Conservation (phyloP, 78 protist genomes). For the Monosiga brevicollis region DNA sequence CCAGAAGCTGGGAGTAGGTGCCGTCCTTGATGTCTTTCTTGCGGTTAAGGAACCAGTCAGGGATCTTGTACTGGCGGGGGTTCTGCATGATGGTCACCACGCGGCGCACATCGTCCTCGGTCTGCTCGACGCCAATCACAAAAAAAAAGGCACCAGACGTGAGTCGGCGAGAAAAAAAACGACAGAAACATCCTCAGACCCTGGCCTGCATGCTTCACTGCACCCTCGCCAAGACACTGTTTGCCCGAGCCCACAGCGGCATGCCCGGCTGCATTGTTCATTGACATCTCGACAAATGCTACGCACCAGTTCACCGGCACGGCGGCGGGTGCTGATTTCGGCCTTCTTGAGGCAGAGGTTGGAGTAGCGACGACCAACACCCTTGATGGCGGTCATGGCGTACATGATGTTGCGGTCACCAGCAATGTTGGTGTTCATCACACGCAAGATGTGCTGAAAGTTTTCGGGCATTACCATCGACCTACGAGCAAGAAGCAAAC, state of each 20-base stretch:
- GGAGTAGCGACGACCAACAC: slow-evolving; percentile 97
- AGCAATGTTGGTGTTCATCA: slow-evolving; percentile 94
- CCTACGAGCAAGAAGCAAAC: too few relatives aligned
- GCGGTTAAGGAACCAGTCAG: slow-evolving; percentile 97
- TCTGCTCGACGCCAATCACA: too few relatives aligned
- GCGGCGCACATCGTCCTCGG: slow-evolving; percentile 88
- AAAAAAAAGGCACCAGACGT: too few relatives aligned
- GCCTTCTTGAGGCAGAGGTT: slow-evolving; percentile 92
- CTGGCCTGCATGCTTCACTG: too few relatives aligned
- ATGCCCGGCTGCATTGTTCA: too few relatives aligned
- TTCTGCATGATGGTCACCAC: slow-evolving; percentile 85
- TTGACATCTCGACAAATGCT: too few relatives aligned
- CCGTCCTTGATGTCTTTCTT: slow-evolving; percentile 86
- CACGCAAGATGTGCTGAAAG: slow-evolving; percentile 95
- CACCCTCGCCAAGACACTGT: too few relatives aligned
- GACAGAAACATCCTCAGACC: too few relatives aligned
- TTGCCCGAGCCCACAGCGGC: too few relatives aligned
- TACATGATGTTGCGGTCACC: slow-evolving; percentile 79
- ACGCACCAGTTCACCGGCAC: slow-evolving; percentile 99
- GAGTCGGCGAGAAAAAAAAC: too few relatives aligned
- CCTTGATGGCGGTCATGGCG: slow-evolving; percentile 92
- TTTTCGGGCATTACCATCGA: slow-evolving; percentile 45
- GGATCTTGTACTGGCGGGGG: slow-evolving; percentile 98
- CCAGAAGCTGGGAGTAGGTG: slow-evolving; percentile 64
- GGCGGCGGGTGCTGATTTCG: slow-evolving; percentile 78